Conservation (phyloP, 257 asterid genomes). For the Ocimum tenuiflorum region DNA sequence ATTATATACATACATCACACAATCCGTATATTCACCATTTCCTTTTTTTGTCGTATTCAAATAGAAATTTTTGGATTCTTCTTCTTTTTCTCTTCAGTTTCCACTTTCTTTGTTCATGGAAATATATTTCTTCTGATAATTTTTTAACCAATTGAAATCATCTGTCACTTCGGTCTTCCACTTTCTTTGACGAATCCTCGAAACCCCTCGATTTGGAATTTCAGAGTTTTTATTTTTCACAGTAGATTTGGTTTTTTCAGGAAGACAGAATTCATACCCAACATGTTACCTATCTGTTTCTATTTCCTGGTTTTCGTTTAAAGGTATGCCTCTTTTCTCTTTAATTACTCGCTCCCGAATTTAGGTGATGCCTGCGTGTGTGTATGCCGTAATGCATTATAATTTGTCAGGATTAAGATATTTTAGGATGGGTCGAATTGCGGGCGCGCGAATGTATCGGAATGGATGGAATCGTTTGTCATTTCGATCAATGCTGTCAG, state of each 20-base stretch:
- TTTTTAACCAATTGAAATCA: neutral
- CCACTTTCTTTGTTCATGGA: neutral
- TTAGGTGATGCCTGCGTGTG: neutral
- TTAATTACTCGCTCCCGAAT: neutral
- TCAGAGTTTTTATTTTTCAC: neutral
- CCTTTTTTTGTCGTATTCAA: no score
- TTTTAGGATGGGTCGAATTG: neutral
- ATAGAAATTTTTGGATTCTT: no score
- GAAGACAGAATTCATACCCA: conserved; percentile 2
- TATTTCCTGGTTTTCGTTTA: neutral
- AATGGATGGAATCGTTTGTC: neutral
- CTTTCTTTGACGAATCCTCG: neutral
- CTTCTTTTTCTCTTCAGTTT: neutral
- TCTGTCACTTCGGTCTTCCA: neutral
- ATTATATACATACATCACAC: no score
- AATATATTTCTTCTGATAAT: neutral
- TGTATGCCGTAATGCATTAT: neutral
- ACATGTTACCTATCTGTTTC: neutral
- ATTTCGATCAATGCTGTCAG: conserved; percentile 4
- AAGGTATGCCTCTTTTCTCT: conserved; percentile 6
- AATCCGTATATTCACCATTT: no score
- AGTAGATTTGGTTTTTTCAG: neutral
- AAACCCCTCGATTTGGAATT: conserved; percentile 3
- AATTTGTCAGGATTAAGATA: neutral
- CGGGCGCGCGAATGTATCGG: no score